These are phyloP conservation scores for Echites panduratus DNA, from an alignment of 257 asterid species.

Conservation along the genomic window DNA sequence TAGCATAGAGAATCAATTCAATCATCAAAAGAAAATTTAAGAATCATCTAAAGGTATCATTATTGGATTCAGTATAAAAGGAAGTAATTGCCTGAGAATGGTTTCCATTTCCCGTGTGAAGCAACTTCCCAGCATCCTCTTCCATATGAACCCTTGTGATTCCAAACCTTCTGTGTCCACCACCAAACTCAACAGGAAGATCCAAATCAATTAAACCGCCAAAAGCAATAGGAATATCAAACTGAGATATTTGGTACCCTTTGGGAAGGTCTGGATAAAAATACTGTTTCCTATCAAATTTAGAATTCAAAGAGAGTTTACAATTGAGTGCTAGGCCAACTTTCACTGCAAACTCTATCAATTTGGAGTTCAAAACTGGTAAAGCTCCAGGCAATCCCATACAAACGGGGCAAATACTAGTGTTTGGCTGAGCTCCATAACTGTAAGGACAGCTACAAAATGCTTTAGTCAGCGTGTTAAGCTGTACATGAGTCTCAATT, in stretches of 20 bases:
- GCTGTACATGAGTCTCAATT: conserved; percentile 92
- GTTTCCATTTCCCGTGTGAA: conserved; percentile 68
- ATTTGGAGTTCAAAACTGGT: conserved; percentile 89
- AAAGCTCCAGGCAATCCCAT: conserved; percentile 98
- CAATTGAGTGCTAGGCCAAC: conserved; percentile 88
- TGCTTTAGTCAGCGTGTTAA: conserved; percentile 39
- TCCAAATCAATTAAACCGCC: conserved; percentile 83
- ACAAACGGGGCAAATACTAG: conserved; percentile 78
- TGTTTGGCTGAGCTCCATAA: conserved; percentile 84
- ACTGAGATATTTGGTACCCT: conserved; percentile 97
- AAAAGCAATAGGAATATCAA: conserved; percentile 78
- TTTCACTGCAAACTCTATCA: conserved; percentile 70
- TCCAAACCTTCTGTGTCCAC: conserved; percentile 91
- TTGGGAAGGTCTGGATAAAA: conserved; percentile 97
- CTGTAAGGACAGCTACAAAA: conserved; percentile 43
- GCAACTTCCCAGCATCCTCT: conserved; percentile 97
- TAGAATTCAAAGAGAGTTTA: conserved; percentile 60
- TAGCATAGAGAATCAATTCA: neutral
- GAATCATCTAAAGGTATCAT: neutral
- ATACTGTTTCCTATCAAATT: conserved; percentile 93
- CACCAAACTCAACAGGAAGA: conserved; percentile 91
- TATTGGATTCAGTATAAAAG: neutral
- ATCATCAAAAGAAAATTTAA: too few species aligned
- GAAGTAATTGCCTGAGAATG: conserved; percentile 63
- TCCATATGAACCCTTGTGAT: conserved; percentile 97